Conservation (phyloP, 2,329 filamentous ascomycete species). For the Cladophialophora exuberans region DNA sequence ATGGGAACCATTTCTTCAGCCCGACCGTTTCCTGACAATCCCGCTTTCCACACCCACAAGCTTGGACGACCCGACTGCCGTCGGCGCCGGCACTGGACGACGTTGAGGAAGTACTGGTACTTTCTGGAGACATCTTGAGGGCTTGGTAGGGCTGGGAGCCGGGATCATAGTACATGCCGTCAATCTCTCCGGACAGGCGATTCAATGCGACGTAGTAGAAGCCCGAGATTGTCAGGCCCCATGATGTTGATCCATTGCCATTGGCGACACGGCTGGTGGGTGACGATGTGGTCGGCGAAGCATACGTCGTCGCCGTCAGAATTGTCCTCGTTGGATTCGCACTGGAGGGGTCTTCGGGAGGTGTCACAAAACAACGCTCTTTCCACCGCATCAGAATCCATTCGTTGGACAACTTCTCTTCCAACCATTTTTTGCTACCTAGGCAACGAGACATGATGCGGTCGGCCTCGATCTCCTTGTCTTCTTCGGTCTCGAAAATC, state of each 20-base stretch:
- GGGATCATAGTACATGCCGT: slow-evolving; percentile 55
- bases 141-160: slow-evolving; percentile 55
- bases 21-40: slow-evolving; percentile 20
- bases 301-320: slow-evolving; percentile 14
- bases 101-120: too few species aligned
- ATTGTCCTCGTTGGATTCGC: slow-evolving; percentile 16
- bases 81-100: not conserved
- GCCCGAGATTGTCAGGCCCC: slow-evolving; percentile 53
- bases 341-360: slow-evolving; percentile 6
- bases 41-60: slow-evolving; percentile 20
- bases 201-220: slow-evolving; percentile 55
- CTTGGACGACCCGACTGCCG: not conserved
- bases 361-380: slow-evolving; percentile 52
- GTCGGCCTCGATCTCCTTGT: slow-evolving; percentile 23
- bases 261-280: not conserved
- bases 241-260: slow-evolving; percentile 36
- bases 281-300: not conserved
- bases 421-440: slow-evolving; percentile 30
- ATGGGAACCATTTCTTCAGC: slow-evolving; percentile 31
- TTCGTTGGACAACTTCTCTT: slow-evolving; percentile 38
- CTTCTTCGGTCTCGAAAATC: slow-evolving; percentile 12
- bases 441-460: slow-evolving; percentile 29
- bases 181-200: slow-evolving; percentile 49
- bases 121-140: slow-evolving; percentile 45
- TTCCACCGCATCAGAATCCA: slow-evolving; percentile 59